Evolutionary conservation across 495 filamentous ascomycete genomes (phyloP), one percentile per base, ranked within the genome.

Genomic region (Cercophora newfieldiana): DNA sequence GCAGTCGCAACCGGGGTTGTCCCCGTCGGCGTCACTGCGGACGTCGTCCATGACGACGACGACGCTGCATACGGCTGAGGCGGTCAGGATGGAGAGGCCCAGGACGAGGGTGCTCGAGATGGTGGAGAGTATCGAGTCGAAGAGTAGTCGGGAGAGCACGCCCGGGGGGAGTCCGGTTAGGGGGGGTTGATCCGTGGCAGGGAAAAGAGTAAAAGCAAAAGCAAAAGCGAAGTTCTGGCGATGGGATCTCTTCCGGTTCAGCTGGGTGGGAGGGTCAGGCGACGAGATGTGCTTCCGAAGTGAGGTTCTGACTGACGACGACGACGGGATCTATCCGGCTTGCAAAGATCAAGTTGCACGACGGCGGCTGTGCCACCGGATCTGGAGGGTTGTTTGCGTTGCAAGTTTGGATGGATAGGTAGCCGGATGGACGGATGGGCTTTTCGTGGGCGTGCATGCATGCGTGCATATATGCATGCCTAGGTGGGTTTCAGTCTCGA

Each of bases 81-180:
- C 69, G 28, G 70, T 79, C 22, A 65, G 69, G 31, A 47, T 77
- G 55, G 75, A 79, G 66, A 61, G 79, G 65, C 72, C 77, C 10
- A 61, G 72, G 29, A 78, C 78, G 1, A 63, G 76, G 25, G 81
- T 83, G n/a, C 67, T 79, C n/a, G 75, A 76, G 29, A 81, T 83
- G 77, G 80, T 83, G 30, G 74, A 83, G 72, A 79, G 71, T 59
- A 69, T 83, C 47, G 81, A 83, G 72, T 74, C 66, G 19, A 63
- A 69, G 66, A 78, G 75, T 49, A 70, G 63, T 56, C 63, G 72
- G 51, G 78, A 78, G 18, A 63, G 37, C 21, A 81, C 77, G 31
- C 75, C 76, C 0, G 65, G 67, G 0, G 66, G 62, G 16, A 76
- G 75, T 33, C 75, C 76, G 28, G 30, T 64, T 48, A 66, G 61